Percentiles rank a stretch among this genome's conserved stretches.
Conservation (phyloP, 139 green algal species). For the Monoraphidium neglectum region DNA sequence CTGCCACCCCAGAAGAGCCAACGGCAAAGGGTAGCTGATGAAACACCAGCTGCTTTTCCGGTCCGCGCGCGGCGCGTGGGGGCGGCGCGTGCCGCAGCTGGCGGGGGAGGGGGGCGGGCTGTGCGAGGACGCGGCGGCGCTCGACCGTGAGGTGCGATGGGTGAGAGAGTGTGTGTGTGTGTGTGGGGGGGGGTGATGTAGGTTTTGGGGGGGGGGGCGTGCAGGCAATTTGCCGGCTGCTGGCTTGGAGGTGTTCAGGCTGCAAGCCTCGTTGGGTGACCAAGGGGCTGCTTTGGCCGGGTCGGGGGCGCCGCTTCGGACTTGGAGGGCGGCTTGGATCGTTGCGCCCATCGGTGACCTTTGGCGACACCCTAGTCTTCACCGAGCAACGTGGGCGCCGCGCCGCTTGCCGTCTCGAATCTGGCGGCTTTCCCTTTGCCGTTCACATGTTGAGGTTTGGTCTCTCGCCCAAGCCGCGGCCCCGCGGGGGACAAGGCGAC, state of each 20-base stretch:
- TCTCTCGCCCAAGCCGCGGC: no score
- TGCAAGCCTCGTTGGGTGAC: neutral
- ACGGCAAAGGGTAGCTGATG: neutral
- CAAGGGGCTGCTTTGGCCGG: neutral
- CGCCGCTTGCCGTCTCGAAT: no score
- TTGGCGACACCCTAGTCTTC: no score
- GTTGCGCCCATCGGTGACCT: no score
- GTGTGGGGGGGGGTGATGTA: no score
- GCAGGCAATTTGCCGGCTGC: neutral
- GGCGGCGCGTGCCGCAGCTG: slow-evolving; percentile 7
- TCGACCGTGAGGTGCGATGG: slow-evolving; percentile 14
- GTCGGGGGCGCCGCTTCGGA: neutral
- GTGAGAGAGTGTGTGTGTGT: no score
- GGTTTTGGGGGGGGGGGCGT: no score
- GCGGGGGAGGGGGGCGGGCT: neutral
- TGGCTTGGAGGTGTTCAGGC: neutral
- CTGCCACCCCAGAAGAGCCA: no score
- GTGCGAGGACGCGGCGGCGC: neutral
- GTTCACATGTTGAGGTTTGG: slow-evolving; percentile 40
- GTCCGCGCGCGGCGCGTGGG: slow-evolving; percentile 4
- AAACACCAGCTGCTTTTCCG: neutral
- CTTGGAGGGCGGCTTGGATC: no score
- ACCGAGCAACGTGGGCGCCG: no score
- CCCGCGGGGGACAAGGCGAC: no score
- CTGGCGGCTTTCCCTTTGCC: no score